Base-by-base conservation (phyloP, 352 stramenopile species). In the Phytophthora lateralis region DNA sequence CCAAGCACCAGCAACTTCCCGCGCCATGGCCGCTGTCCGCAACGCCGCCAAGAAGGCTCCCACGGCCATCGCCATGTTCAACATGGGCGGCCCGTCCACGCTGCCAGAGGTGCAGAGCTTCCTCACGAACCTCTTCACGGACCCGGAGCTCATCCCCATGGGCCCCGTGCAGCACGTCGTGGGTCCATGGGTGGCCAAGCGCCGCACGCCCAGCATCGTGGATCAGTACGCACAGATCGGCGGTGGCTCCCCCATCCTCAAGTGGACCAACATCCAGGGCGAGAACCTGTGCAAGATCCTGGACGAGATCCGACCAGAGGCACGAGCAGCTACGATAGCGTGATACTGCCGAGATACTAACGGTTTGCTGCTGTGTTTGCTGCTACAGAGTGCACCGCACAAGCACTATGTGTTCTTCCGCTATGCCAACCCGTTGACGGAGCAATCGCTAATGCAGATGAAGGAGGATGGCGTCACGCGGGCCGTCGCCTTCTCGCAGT, bases 141-240 rank as follows among this genome's bases (percentile, higher is more conserved):
- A 99, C 80, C 92, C 95, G 5, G 97, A 99, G 71, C 99, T 99
- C 69, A 99, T 99, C 73, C 95, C 96, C 15, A 95, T 99, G 55
- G 97, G 97, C 12, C 69, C 69, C 7, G 62, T 96, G 44, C 86
- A 99, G 60, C 62, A 89, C 29, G 75, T 88, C 10, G 80, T 99
- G 7, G 83, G 82, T 9, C 80, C 78, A 4, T 89, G 80, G 55
- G 66, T 95, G 55, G 83, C 82, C 46, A 89, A 91, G 68, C 79
- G 82, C 63, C 85, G 97, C 41, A 97, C 97, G 35, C 97, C 97
- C 6, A 97, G 98, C 75, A 98, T 97, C 61, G 81, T 84, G 27
- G 87, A 95, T 39, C 97, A 98, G 45, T 99, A 99, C 69, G 89
- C 95, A 53, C 89, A 90, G 60, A 99, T 99, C 50, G 97, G 97